Conservation (phyloP, 1,284 basidiomycete genomes). For the Apiotrichum mycotoxinovorans region DNA sequence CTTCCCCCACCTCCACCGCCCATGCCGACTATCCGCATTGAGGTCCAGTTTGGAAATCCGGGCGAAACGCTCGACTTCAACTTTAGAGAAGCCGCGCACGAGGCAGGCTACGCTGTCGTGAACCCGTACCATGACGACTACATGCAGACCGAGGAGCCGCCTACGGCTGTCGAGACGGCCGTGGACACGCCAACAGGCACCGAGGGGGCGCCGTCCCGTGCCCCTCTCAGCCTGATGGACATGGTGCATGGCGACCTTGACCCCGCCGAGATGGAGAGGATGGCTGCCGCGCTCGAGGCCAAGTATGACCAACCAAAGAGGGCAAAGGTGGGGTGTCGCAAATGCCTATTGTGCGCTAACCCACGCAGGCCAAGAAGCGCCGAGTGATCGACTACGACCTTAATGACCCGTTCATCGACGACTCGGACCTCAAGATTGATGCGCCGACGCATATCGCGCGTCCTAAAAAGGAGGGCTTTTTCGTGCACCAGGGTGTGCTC, state of each 20-base stretch:
- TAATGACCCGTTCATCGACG: constrained; percentile 93
- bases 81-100: constrained; percentile 34
- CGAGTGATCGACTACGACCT: constrained; percentile 74
- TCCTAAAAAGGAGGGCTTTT: constrained; percentile 91
- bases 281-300: constrained; percentile 26
- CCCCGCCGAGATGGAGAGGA: constrained; percentile 19
- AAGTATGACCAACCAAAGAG: constrained; percentile 31
- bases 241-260: constrained; percentile 13
- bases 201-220: neutral
- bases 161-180: neutral
- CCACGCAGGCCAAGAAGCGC: constrained; percentile 51
- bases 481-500: constrained; percentile 80
- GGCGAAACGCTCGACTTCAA: constrained; percentile 37
- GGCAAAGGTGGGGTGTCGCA: constrained; percentile 24
- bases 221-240: constrained; percentile 13
- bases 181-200: neutral
- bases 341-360: constrained; percentile 20
- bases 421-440: constrained; percentile 86
- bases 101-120: constrained; percentile 20
- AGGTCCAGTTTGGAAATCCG: constrained; percentile 15
- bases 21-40: constrained; percentile 43
- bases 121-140: constrained; percentile 17
- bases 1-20: constrained; percentile 43
- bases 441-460: constrained; percentile 87
- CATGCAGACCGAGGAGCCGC: constrained; percentile 7